Evolutionary conservation across 805 yeast species (phyloP).

Genomic region (Suhomyces kilbournensis): DNA sequence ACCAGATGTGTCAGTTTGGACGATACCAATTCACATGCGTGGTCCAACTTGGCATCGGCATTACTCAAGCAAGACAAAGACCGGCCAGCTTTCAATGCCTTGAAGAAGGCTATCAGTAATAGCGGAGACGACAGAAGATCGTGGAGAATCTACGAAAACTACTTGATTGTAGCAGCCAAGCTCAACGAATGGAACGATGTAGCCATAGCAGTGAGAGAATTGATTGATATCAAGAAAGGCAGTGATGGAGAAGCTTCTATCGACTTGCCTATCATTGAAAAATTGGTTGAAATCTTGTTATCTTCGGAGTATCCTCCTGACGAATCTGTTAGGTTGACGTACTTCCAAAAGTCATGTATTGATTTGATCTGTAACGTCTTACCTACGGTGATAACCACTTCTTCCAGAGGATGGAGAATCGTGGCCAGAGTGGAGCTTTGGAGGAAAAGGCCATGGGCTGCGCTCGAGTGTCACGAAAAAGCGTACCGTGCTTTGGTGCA

Average conservation of each 20-base stretch:
- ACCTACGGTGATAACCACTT: constrained; percentile 66
- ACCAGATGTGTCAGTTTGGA: constrained; percentile 86
- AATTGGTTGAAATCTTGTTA: constrained; percentile 62
- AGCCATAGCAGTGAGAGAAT: constrained; percentile 63
- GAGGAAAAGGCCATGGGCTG: constrained; percentile 84
- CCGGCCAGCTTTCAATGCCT: constrained; percentile 80
- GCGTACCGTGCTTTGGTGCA: constrained; percentile 74
- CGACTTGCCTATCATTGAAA: constrained; percentile 74
- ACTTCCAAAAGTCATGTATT: constrained; percentile 66
- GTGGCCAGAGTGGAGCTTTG: constrained; percentile 85
- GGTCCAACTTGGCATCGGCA: constrained; percentile 91
- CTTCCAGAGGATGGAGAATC: constrained; percentile 73
- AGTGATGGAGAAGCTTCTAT: constrained; percentile 59
- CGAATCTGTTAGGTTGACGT: constrained; percentile 35
- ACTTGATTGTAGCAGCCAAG: constrained; percentile 74
- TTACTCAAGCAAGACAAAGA: constrained; percentile 60
- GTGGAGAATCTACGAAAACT: constrained; percentile 92
- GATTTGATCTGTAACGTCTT: constrained; percentile 68
- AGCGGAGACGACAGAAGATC: constrained; percentile 66
- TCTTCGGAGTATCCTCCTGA: constrained; percentile 46
- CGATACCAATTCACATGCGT: constrained; percentile 74
- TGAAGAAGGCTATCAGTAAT: constrained; percentile 70
- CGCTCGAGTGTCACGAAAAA: constrained; percentile 80
- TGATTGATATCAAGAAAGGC: constrained; percentile 57
- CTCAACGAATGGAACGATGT: constrained; percentile 89